Base-by-base conservation (phyloP, 2,329 filamentous ascomycete genomes). In the Pseudocercospora musae region DNA sequence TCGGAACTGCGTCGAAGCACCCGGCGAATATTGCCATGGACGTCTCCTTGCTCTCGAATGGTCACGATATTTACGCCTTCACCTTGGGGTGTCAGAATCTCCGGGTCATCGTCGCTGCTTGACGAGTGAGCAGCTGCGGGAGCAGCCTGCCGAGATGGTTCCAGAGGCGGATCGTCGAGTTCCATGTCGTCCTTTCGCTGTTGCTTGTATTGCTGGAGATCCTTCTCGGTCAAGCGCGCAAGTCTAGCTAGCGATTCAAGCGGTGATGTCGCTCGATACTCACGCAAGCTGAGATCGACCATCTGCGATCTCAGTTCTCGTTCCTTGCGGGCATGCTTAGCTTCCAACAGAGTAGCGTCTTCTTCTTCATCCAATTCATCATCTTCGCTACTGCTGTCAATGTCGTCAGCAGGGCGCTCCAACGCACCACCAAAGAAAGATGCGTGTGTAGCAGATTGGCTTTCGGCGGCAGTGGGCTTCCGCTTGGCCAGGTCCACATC, bases 341-440 rank as follows among this genome's bases (percentile, higher is more conserved):
- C 78, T 68, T 81, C 78, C 20, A 77, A 76, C 31, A 79, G 75
- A 8, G 78, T 78, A 57, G 79, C 77, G 58, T 81, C 79, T 64
- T 81, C 78, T 61, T 82, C 79, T 10, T 79, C 72, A 64, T 81
- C 79, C 57, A 80, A 72, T 54, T 79, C 79, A 56, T 82, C 80
- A 20, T 82, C 80, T 46, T 77, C 75, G 21, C 79, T 80, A 56
- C 78, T 79, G 6, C 69, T 70, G 8, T 61, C 64, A 13, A 70
- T 60, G 5, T 65, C 62, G 33, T 73, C 71, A 52, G 71, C 67
- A 15, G 64, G 64, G 25, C 68, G 67, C 13, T 70, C 66, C 15
- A 63, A 48, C n/a, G 62, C 61, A 46, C 72, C 69, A 10, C 72
- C 72, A 40, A 74, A 73, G 62, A 74, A 74, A 8, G 72, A 74